Evolutionary conservation across 1,139 yeast genomes (phyloP).

Genomic region (Scheffersomyces stambukii): DNA sequence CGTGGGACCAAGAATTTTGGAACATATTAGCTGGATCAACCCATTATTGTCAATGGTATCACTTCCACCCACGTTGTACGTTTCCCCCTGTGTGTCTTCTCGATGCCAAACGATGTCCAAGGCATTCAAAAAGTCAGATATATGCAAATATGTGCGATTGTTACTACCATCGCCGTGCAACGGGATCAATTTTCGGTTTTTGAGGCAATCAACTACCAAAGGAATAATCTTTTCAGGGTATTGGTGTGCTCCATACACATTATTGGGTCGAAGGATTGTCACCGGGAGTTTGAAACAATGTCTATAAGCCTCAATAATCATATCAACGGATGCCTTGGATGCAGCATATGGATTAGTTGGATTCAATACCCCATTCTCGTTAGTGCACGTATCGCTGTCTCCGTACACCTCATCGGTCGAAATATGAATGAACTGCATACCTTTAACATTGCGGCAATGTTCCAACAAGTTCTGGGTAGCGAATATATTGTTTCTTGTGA

Average conservation of each 20-base stretch:
- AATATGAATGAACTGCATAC: conserved; percentile 37
- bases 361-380: conserved; percentile 28
- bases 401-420: conserved; percentile 67
- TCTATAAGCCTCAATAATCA: conserved; percentile 46
- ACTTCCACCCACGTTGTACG: conserved; percentile 48
- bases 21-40: conserved; percentile 21
- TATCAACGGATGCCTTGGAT: conserved; percentile 53
- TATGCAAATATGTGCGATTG: conserved; percentile 45
- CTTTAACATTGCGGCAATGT: conserved; percentile 23
- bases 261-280: conserved; percentile 46
- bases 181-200: conserved; percentile 18
- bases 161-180: conserved; percentile 50
- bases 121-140: conserved; percentile 46
- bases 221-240: conserved; percentile 58
- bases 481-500: conserved; percentile 45
- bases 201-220: conserved; percentile 12
- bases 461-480: conserved; percentile 52
- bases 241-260: conserved; percentile 55
- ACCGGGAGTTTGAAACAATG: conserved; percentile 43
- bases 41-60: conserved; percentile 41
- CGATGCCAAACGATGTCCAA: conserved; percentile 28
- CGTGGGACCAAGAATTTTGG: conserved; percentile 4
- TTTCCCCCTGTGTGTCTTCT: conserved; percentile 15
- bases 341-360: conserved; percentile 65
- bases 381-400: conserved; percentile 24